Conservation (phyloP, 2,329 filamentous ascomycete species). For the Pyricularia grisea region DNA sequence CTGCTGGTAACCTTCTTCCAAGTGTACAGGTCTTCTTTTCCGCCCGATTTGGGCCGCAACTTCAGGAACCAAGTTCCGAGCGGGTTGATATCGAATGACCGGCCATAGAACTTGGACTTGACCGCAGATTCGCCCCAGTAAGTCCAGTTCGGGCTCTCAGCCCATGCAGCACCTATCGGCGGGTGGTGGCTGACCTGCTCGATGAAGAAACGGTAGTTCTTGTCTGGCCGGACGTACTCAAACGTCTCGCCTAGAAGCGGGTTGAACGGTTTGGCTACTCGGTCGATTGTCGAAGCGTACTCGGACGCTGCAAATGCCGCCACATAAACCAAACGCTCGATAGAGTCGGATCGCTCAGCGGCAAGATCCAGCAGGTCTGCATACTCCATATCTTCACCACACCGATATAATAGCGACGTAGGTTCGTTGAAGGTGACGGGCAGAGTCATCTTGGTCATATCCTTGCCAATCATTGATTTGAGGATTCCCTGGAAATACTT, state of each 20-base stretch:
- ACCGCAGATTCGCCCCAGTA: slow-evolving; percentile 96
- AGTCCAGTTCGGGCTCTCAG: slow-evolving; percentile 88
- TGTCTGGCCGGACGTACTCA: slow-evolving; percentile 91
- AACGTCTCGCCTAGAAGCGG: slow-evolving; percentile 93
- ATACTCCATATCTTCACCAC: slow-evolving; percentile 97
- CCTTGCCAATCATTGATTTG: slow-evolving; percentile 99
- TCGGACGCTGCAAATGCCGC: slow-evolving; percentile 93
- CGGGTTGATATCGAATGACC: slow-evolving; percentile 94
- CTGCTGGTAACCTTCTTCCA: slow-evolving; percentile 99
- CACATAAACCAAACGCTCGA: slow-evolving; percentile 88
- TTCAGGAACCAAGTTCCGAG: slow-evolving; percentile 95
- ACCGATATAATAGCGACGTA: slow-evolving; percentile 87
- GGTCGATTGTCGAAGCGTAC: slow-evolving; percentile 92
- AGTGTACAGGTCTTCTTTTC: slow-evolving; percentile 81
- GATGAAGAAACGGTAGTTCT: slow-evolving; percentile 96
- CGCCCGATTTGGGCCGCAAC: slow-evolving; percentile 65
- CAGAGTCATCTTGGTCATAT: slow-evolving; percentile 99
- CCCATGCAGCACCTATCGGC: slow-evolving; percentile 85
- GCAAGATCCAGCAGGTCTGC: slow-evolving; percentile 84
- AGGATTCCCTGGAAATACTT: slow-evolving; percentile 62
- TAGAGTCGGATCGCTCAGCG: slow-evolving; percentile 74
- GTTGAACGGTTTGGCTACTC: slow-evolving; percentile 97
- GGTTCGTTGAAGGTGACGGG: slow-evolving; percentile 98
- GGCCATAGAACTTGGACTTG: slow-evolving; percentile 94
- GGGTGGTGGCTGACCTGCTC: slow-evolving; percentile 98